Conservation (phyloP, 192 early-diverging fungal genomes). For the Funneliformis geosporum region DNA sequence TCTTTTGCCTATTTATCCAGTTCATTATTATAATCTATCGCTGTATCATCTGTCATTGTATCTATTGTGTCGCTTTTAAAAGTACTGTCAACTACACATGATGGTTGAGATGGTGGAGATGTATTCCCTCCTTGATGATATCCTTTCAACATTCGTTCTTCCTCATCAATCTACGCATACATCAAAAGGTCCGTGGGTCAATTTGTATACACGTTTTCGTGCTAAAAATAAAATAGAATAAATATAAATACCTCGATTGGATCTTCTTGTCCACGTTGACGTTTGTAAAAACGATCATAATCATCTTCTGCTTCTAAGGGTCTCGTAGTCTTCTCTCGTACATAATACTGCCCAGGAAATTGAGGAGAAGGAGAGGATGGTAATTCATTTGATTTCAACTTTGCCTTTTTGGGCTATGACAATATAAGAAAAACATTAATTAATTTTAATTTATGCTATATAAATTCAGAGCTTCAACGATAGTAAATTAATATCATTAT, state of each 20-base stretch:
- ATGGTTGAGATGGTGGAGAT: background rate
- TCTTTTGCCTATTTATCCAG: conserved; percentile 18
- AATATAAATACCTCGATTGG: too few relatives aligned
- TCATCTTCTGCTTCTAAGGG: too few relatives aligned
- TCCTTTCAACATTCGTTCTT: too few relatives aligned
- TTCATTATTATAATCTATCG: conserved; percentile 17
- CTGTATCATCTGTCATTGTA: background rate
- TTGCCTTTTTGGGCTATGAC: too few relatives aligned
- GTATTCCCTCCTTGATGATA: too few relatives aligned
- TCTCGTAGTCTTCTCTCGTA: too few relatives aligned
- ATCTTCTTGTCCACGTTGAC: too few relatives aligned
- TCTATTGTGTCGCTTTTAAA: background rate
- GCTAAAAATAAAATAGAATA: too few relatives aligned
- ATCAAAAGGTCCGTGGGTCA: too few relatives aligned
- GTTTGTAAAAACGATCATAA: too few relatives aligned
- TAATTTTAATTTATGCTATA: background rate
- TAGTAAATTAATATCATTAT: conserved; percentile 21
- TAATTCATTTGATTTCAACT: conserved; percentile 14
- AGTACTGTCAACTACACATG: background rate
- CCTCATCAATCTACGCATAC: too few relatives aligned
- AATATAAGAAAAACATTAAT: conserved; percentile 25
- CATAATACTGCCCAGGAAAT: conserved; percentile 1
- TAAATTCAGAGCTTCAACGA: conserved; percentile 14
- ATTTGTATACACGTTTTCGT: too few relatives aligned
- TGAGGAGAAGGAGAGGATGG: background rate